phyloP scores from a whole-genome alignment of 306 rosid species.

The Calophaca sinica region DNA sequence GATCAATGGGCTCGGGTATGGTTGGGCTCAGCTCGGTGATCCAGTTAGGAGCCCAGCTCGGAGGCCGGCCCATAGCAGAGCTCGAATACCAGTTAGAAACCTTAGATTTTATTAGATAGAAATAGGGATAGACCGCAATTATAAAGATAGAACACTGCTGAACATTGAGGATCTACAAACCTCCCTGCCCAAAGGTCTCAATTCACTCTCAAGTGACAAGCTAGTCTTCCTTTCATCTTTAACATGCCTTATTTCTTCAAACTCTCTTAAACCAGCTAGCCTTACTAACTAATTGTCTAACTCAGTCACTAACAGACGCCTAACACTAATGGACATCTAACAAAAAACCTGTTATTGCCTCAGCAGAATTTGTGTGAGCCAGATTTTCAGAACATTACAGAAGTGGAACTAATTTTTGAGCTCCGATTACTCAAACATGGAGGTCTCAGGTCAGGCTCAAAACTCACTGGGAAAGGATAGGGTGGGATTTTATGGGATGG shows the following conservation, averaged over 20 bases:
- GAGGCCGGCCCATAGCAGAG: too few relatives aligned
- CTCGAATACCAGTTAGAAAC: background rate
- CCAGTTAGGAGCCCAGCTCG: too few relatives aligned
- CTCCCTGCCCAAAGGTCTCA: background rate
- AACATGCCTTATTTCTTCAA: background rate
- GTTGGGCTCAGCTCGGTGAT: too few relatives aligned
- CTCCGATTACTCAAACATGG: slow-evolving; percentile 18
- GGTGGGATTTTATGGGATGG: background rate
- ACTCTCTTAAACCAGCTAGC: background rate
- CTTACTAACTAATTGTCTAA: background rate
- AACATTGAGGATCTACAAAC: background rate
- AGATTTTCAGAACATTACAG: background rate
- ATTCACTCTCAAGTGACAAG: background rate
- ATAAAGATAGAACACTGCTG: background rate
- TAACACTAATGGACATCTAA: background rate
- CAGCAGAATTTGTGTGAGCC: slow-evolving; percentile 15
- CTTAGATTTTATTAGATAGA: background rate
- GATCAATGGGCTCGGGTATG: too few relatives aligned
- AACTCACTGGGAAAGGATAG: slow-evolving; percentile 5
- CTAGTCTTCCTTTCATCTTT: background rate
- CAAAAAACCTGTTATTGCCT: slow-evolving; percentile 12
- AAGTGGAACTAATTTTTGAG: slow-evolving; percentile 1
- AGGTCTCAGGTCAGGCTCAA: slow-evolving; percentile 2
- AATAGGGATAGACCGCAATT: background rate
- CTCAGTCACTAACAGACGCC: background rate